Conservation (phyloP, 2,329 filamentous ascomycete species). For the Penicillium sp. region DNA sequence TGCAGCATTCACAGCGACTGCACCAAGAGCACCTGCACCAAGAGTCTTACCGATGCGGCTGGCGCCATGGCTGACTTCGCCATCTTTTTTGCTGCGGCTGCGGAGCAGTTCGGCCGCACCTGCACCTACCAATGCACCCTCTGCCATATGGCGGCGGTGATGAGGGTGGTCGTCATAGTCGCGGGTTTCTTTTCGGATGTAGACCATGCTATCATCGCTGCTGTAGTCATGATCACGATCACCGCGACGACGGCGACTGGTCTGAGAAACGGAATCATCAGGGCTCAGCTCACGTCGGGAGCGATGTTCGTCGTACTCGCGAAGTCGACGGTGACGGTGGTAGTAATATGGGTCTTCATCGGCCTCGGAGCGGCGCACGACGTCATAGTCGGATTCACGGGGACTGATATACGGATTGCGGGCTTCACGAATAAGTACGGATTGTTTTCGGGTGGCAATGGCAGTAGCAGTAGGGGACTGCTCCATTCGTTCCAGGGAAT, state of each 20-base stretch:
- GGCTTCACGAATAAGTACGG: conserved; percentile 50
- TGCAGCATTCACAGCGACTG: conserved; percentile 52
- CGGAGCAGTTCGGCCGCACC: conserved; percentile 54
- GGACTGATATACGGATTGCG: conserved; percentile 43
- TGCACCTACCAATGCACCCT: conserved; percentile 52
- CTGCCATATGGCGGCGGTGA: conserved; percentile 51
- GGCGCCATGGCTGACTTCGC: conserved; percentile 45
- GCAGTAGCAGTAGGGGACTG: conserved; percentile 41
- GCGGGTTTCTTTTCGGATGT: conserved; percentile 46
- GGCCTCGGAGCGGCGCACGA: conserved; percentile 51
- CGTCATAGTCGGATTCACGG: conserved; percentile 51
- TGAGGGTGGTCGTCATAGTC: conserved; percentile 42
- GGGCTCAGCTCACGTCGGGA: conserved; percentile 43
- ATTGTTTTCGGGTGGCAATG: conserved; percentile 41
- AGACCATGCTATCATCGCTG: conserved; percentile 55
- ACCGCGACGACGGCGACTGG: conserved; percentile 34
- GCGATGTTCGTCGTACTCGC: conserved; percentile 46
- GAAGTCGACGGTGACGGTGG: conserved; percentile 49
- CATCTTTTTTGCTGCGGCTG: conserved; percentile 50
- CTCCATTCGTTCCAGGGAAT: conserved; percentile 44
- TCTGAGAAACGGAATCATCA: conserved; percentile 46
- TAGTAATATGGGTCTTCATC: conserved; percentile 55
- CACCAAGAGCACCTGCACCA: conserved; percentile 54
- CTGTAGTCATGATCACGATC: conserved; percentile 41
- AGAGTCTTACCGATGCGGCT: conserved; percentile 45